Base-by-base conservation (phyloP, 2,329 filamentous ascomycete species). In the Ramularia endophylla region DNA sequence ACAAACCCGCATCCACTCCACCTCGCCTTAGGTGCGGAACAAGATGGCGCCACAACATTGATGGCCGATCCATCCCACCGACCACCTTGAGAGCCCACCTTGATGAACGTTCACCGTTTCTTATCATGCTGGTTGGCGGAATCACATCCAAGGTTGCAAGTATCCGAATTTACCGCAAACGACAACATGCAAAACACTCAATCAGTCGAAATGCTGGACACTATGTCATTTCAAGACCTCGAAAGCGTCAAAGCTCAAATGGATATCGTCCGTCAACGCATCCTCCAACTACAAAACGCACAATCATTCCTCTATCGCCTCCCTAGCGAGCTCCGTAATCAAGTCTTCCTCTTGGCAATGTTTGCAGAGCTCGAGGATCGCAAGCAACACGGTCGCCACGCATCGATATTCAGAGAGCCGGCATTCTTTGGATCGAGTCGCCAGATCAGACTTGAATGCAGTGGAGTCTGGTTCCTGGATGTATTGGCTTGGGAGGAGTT, bases 401-500 rank as follows among this genome's bases (percentile, higher is more conserved):
- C 31, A 19, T 4, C n/a, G 3, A 36, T 46, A 5, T 52, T 47
- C 30, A 30, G 34, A 3, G 37, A 50, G 36, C 51, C 51, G 2
- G 28, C 40, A 2, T 50, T 53, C 32, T 47, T 51, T 13, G 15
- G 27, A 4, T 38, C 43, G 3, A 46, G 41, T 37, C 44, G 42
- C 3, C 48, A 50, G 29, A 35, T 51, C 15, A 34, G 43, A 19
- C 27, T 17, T 8, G 51, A 53, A 27, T 51, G 46, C 15, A 30
- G 27, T 4, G 44, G 44, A 4, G 33, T 51, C 5, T 53, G 51
- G 51, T 44, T 41, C 12, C 19, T 29, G 12, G 46, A 51, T 22
- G 38, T 53, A 15, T 35, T 53, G 2, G 25, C 39, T 9, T 53
- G 51, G 51, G 48, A 53, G 33, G 51, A 53, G 27, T 45, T 42